Percentiles rank a stretch among this genome's conserved stretches.
phyloP scores from a whole-genome alignment of 495 filamentous ascomycete genomes.

The Astrothelium subdiscretum region DNA sequence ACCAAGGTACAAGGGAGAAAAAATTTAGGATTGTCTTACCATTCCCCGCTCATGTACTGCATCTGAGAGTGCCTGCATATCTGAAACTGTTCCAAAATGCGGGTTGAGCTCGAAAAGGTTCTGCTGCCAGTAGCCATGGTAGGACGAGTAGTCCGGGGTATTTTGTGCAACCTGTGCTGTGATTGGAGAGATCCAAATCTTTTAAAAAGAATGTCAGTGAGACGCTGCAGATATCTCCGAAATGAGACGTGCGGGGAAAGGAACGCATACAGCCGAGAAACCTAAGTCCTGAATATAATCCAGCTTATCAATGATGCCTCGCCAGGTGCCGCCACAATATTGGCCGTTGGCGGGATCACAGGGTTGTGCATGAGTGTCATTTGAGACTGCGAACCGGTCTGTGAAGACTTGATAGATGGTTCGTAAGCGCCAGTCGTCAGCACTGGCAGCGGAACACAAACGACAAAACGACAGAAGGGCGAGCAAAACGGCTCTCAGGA shows the following conservation, averaged over 20 bases:
- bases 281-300: conserved; percentile 17
- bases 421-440: conserved; percentile 11
- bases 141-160: conserved; percentile 8
- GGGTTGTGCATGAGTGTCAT: neutral
- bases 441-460: conserved; percentile 3
- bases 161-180: conserved; percentile 5
- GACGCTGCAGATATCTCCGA: neutral
- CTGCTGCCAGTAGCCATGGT: conserved; percentile 65
- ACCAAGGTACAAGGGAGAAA: conserved; percentile 8
- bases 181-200: conserved; percentile 10
- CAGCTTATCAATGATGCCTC: conserved; percentile 12
- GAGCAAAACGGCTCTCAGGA: neutral
- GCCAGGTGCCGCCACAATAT: conserved; percentile 17
- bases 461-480: neutral
- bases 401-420: conserved; percentile 19
- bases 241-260: neutral
- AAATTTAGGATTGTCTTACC: conserved; percentile 8
- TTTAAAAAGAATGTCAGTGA: neutral
- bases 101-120: conserved; percentile 52
- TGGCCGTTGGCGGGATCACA: neutral
- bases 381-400: conserved; percentile 11
- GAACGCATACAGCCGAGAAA: conserved; percentile 6
- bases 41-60: conserved; percentile 51
- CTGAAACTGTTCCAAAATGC: conserved; percentile 51
- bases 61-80: conserved; percentile 47